These are phyloP conservation scores for Lecanicillium sp. DNA, from an alignment of 2,329 filamentous ascomycete genomes.

Conservation along the genomic window DNA sequence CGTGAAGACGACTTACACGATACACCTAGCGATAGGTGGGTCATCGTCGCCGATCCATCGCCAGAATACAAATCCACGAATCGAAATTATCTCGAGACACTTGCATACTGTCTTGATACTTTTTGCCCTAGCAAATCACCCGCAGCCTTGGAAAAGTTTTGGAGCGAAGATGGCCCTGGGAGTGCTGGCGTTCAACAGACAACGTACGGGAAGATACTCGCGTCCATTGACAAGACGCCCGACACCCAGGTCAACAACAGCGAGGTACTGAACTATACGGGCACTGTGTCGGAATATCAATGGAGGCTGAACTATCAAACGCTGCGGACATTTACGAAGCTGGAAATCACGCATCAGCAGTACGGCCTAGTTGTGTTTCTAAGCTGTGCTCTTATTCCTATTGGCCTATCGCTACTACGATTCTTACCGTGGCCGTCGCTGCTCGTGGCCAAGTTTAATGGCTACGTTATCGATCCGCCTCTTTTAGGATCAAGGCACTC, in stretches of 20 bases:
- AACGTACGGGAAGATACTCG: constrained; percentile 5
- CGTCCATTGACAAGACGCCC: not conserved
- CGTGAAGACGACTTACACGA: constrained; percentile 4
- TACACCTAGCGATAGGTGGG: constrained; percentile 3
- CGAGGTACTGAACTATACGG: constrained; percentile 10
- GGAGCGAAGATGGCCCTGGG: constrained; percentile 12
- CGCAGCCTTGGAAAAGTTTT: constrained; percentile 13
- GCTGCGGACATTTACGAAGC: constrained; percentile 1
- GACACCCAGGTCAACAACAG: not conserved
- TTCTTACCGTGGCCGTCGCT: constrained; percentile 15
- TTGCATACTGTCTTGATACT: constrained; percentile 14
- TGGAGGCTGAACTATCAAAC: constrained; percentile 9
- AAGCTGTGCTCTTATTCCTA: constrained; percentile 13
- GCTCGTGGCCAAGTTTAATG: constrained; percentile 7
- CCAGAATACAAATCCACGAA: constrained; percentile 12
- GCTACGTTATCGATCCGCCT: constrained; percentile 14
- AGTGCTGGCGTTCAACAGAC: constrained; percentile 10
- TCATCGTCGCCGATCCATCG: not conserved
- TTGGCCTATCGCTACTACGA: constrained; percentile 19
- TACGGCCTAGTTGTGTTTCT: constrained; percentile 18
- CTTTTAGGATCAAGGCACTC: constrained; percentile 11
- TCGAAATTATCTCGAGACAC: constrained; percentile 13
- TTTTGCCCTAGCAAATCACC: constrained; percentile 7
- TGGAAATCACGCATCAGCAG: constrained; percentile 12
- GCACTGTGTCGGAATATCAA: constrained; percentile 4